Conservation (phyloP, 305 asterid species). For the Rubia occidens region DNA sequence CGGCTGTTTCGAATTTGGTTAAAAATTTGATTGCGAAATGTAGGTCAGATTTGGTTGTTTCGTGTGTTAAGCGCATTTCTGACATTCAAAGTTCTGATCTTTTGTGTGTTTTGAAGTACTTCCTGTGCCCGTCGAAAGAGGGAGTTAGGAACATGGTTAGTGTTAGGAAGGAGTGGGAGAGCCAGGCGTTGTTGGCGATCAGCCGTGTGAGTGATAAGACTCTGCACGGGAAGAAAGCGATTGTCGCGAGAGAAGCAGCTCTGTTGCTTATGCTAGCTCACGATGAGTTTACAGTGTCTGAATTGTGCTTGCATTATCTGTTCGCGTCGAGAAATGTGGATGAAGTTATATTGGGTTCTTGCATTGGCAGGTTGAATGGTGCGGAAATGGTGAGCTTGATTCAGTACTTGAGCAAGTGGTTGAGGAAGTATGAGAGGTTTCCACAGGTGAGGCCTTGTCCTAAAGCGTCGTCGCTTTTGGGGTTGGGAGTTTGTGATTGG, state of each 20-base stretch:
- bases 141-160: conserved; percentile 35
- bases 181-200: conserved; percentile 39
- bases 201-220: conserved; percentile 36
- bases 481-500: conserved; percentile 71
- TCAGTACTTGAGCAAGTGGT: conserved; percentile 64
- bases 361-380: conserved; percentile 61
- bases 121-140: conserved; percentile 40
- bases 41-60: conserved; percentile 48
- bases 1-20: conserved; percentile 34
- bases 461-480: conserved; percentile 49
- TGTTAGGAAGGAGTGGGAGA: conserved; percentile 77
- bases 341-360: conserved; percentile 64
- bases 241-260: conserved; percentile 49
- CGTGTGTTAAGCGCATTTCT: conserved; percentile 45
- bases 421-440: conserved; percentile 71
- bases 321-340: conserved; percentile 55
- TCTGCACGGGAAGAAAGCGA: conserved; percentile 29
- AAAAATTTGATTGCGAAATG: conserved; percentile 43
- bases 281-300: conserved; percentile 62
- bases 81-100: conserved; percentile 61
- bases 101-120: conserved; percentile 66
- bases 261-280: conserved; percentile 63
- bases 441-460: conserved; percentile 66
- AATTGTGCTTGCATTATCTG: conserved; percentile 73
- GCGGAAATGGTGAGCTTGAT: conserved; percentile 61